Percentiles rank a stretch among this genome's conserved stretches.
Conservation (phyloP, 2,329 filamentous ascomycete species). For the Cercospora zeae-maydis region DNA sequence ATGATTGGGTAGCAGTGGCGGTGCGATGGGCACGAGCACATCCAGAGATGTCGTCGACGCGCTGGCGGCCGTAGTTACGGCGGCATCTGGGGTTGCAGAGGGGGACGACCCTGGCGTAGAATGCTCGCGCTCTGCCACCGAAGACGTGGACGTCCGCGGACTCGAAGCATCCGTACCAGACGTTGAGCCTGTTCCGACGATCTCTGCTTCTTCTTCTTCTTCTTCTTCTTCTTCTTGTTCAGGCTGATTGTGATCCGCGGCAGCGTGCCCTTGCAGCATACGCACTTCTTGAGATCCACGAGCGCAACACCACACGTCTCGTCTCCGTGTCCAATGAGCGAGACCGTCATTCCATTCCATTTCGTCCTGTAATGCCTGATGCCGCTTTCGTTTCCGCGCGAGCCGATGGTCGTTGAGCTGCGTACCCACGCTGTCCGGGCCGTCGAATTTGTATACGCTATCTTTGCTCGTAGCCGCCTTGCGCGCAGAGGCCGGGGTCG, state of each 20-base stretch:
- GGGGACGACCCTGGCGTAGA: constrained; percentile 23
- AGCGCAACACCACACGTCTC: constrained; percentile 84
- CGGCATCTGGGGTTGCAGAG: constrained; percentile 17
- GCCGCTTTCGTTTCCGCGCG: constrained; percentile 39
- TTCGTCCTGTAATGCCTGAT: constrained; percentile 40
- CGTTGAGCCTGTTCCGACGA: constrained; percentile 30
- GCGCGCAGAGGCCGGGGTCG: constrained; percentile 1
- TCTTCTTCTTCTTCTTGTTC: background rate
- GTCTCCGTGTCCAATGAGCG: constrained; percentile 70
- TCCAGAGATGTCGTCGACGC: constrained; percentile 18
- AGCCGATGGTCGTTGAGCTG: constrained; percentile 32
- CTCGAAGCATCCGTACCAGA: constrained; percentile 19
- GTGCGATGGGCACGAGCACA: constrained; percentile 64
- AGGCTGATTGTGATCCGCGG: background rate
- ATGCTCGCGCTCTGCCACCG: constrained; percentile 15
- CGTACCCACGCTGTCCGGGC: constrained; percentile 43
- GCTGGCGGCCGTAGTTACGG: constrained; percentile 3
- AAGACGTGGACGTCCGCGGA: constrained; percentile 42
- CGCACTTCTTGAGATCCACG: constrained; percentile 46
- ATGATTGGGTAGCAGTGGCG: constrained; percentile 68
- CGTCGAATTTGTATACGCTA: constrained; percentile 42
- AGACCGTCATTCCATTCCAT: constrained; percentile 73
- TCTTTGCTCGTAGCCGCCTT: constrained; percentile 20
- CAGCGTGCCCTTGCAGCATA: background rate
- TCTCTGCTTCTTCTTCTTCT: no score